Conservation (phyloP, 1,284 basidiomycete genomes). For the Acaromyces ingoldii region DNA sequence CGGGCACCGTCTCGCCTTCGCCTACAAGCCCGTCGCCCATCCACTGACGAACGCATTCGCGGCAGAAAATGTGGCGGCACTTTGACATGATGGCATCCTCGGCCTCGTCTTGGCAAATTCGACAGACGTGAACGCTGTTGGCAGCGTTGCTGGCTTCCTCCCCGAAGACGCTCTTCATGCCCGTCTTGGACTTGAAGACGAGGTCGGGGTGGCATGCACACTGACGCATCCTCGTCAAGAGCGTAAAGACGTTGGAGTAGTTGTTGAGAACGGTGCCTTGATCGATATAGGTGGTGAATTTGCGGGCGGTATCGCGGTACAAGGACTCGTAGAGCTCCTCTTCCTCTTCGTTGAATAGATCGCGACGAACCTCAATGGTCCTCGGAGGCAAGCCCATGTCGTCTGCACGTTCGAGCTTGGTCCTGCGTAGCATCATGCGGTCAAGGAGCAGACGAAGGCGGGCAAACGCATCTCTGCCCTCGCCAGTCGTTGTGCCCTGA, state of each 20-base stretch:
- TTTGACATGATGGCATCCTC: constrained; percentile 88
- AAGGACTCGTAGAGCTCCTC: constrained; percentile 90
- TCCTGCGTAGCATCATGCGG: constrained; percentile 82
- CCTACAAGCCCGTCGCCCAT: constrained; percentile 61
- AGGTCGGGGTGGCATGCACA: constrained; percentile 68
- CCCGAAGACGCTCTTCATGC: constrained; percentile 37
- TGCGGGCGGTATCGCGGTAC: constrained; percentile 85
- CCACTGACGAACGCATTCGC: constrained; percentile 93
- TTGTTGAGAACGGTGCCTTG: constrained; percentile 69
- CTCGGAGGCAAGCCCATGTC: constrained; percentile 95
- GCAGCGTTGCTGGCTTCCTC: constrained; percentile 17
- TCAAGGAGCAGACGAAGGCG: constrained; percentile 66
- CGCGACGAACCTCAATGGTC: constrained; percentile 79
- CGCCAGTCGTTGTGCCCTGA: constrained; percentile 36
- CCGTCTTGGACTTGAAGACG: constrained; percentile 77
- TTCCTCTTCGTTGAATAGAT: constrained; percentile 93
- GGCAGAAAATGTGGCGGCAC: constrained; percentile 76
- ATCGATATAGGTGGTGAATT: constrained; percentile 84
- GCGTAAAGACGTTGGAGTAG: constrained; percentile 55
- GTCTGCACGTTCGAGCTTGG: constrained; percentile 84
- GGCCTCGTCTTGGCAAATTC: constrained; percentile 92
- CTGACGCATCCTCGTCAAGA: constrained; percentile 51
- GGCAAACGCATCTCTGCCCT: constrained; percentile 43
- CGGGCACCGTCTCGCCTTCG: constrained; percentile 57
- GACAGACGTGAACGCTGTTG: constrained; percentile 58